phyloP scores from a whole-genome alignment of 768 basidiomycete species.

The Lentinula aciculospora region DNA sequence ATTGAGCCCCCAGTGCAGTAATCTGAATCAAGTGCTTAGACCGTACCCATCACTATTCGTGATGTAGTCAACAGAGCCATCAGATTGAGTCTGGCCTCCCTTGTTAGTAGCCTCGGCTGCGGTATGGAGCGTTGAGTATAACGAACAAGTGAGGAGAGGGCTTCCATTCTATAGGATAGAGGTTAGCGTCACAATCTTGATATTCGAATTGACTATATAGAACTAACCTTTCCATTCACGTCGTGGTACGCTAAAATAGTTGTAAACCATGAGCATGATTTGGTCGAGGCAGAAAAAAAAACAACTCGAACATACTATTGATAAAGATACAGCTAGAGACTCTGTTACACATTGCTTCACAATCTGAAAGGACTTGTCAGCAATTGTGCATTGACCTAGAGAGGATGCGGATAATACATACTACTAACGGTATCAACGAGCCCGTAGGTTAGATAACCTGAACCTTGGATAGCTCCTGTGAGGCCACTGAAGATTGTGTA shows the following conservation, averaged over 20 bases:
- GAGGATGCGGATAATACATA: slow-evolving; percentile 1
- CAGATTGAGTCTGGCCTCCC: slow-evolving; percentile 37
- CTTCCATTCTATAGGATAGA: slow-evolving; percentile 21
- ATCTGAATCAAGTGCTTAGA: neutral
- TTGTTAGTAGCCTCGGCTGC: slow-evolving; percentile 30
- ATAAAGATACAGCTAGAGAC: slow-evolving; percentile 25
- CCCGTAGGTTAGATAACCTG: slow-evolving; percentile 29
- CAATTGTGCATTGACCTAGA: neutral
- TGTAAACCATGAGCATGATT: neutral
- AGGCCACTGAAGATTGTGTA: slow-evolving; percentile 21
- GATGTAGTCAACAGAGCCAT: slow-evolving; percentile 36
- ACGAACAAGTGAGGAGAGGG: slow-evolving; percentile 28
- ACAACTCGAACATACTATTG: slow-evolving; percentile 27
- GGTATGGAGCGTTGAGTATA: slow-evolving; percentile 28
- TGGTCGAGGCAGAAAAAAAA: neutral
- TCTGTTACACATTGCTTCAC: slow-evolving; percentile 25
- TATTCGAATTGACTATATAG: neutral
- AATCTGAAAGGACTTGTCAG: slow-evolving; percentile 15
- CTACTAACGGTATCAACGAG: slow-evolving; percentile 27
- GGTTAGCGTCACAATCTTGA: neutral
- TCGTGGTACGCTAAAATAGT: slow-evolving; percentile 25
- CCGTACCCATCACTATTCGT: slow-evolving; percentile 35
- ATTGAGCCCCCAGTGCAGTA: no score
- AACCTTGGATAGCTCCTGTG: slow-evolving; percentile 25
- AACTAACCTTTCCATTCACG: slow-evolving; percentile 27